phyloP scores from a whole-genome alignment of 139 green algal genomes.

The Tetraselmis chui region DNA sequence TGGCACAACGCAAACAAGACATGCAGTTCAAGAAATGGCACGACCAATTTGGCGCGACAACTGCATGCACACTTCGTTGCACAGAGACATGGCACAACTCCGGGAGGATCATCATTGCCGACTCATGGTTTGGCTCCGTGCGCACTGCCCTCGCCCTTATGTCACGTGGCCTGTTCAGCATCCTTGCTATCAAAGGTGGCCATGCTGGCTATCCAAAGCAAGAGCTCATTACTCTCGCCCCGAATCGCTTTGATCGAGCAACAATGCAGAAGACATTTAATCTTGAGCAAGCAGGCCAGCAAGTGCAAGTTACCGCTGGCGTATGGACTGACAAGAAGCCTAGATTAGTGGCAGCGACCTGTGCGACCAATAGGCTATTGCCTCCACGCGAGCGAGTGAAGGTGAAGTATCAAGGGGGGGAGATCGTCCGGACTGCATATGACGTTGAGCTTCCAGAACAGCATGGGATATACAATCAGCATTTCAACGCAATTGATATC shows the following conservation, averaged over 20 bases:
- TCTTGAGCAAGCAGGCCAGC: background rate
- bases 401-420: background rate
- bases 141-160: background rate
- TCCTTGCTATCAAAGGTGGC: background rate
- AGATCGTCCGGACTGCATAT: background rate
- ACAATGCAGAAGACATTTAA: background rate
- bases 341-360: background rate
- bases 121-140: background rate
- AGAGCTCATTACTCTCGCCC: background rate
- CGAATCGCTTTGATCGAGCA: background rate
- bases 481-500: background rate
- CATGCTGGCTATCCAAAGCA: background rate
- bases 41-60: background rate
- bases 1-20: background rate
- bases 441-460: background rate
- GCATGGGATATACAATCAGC: background rate
- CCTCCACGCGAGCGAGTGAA: background rate
- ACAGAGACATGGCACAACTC: background rate
- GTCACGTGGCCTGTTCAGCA: background rate
- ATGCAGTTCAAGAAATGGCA: background rate
- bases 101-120: background rate
- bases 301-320: background rate
- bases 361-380: background rate
- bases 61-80: background rate
- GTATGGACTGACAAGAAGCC: background rate